A percentile compares a stretch with the other conserved stretches of the same genome.
Evolutionary conservation across 768 basidiomycete species (phyloP).

Genomic region (Paxillus involutus): DNA sequence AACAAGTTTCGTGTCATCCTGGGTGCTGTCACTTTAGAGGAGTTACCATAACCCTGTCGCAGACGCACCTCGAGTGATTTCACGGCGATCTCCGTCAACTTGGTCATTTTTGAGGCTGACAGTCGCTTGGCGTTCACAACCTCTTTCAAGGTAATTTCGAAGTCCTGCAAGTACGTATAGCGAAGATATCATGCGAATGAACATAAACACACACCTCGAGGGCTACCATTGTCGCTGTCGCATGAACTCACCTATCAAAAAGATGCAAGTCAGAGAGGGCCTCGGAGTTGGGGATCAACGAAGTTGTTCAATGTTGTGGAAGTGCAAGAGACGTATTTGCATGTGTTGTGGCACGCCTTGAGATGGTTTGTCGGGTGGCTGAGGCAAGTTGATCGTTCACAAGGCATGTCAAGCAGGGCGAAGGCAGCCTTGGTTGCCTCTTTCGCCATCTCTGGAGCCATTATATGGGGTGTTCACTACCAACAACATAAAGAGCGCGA

Average conservation of each 20-base stretch:
- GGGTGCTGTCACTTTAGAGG: not conserved
- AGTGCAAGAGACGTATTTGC: conserved; percentile 37
- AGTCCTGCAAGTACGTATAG: conserved; percentile 51
- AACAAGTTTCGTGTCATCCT: conserved; percentile 88
- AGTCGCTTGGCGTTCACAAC: conserved; percentile 81
- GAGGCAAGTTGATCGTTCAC: conserved; percentile 3
- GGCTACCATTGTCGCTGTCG: conserved; percentile 35
- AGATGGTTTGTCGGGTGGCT: conserved; percentile 13
- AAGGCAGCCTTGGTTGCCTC: conserved; percentile 75
- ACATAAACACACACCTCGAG: conserved; percentile 35
- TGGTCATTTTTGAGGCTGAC: conserved; percentile 83
- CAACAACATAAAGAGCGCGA: conserved; percentile 83
- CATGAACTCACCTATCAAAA: conserved; percentile 19
- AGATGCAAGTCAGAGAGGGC: conserved; percentile 5
- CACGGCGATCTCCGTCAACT: conserved; percentile 73
- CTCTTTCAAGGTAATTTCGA: conserved; percentile 78
- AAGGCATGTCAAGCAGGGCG: conserved; percentile 62
- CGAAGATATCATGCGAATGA: not conserved
- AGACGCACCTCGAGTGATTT: conserved; percentile 71
- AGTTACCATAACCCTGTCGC: not conserved
- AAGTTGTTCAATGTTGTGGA: conserved; percentile 17
- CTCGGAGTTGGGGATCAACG: conserved; percentile 2
- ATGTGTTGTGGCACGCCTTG: conserved; percentile 29
- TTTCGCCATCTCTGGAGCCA: conserved; percentile 58
- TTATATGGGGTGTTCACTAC: conserved; percentile 88